Evolutionary conservation across 345 rosid species (phyloP), one percentile per base, ranked within the genome.

Genomic region (Mallotus nudiflorus): DNA sequence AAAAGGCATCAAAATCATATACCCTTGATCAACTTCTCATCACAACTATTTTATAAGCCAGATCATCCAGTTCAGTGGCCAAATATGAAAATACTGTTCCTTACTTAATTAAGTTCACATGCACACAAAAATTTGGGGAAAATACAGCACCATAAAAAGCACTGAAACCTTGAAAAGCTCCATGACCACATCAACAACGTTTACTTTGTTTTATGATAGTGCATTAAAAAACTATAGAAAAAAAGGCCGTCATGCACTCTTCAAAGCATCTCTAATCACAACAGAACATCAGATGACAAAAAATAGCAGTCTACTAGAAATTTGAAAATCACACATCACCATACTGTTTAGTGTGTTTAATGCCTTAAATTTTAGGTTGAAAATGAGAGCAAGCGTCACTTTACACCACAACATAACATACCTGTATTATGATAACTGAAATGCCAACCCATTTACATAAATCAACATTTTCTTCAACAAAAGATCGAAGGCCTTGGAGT

Each of bases 381-480:
- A 37, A n/a, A 39, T 35, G 49, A 37, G n/a, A 24, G 27, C 25
- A 1, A 19, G 28, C 2, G 53, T 74, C 19, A 20, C 25, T 63
- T 35, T 35, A 42, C 20, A 68, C 14, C 61, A 31, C 31, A 31
- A 45, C 9, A 62, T 13, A 40, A 35, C 39, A 61, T 80, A 94
- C 98, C 91, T 91, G 98, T 70, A 91, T 73, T 4, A 65, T 31
- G 45, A 91, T 72, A 50, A 91, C 87, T 46, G 89, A 66, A 60
- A 90, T 78, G 68, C 96, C 97, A 71, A 88, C 85, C 98, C 93
- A 88, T 85, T 91, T 86, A 73, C 96, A 91, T 46, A 89, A 81
- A 72, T 82, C 89, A 24, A 75, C 74, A 82, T 94, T 90, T 33
- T 82, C 82, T 73, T 89, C 91, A 44, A 91, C 68, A 77, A 94